These are phyloP conservation scores for Penicillium sp. DNA, from an alignment of 2,329 filamentous ascomycete genomes.

Conservation along the genomic window DNA sequence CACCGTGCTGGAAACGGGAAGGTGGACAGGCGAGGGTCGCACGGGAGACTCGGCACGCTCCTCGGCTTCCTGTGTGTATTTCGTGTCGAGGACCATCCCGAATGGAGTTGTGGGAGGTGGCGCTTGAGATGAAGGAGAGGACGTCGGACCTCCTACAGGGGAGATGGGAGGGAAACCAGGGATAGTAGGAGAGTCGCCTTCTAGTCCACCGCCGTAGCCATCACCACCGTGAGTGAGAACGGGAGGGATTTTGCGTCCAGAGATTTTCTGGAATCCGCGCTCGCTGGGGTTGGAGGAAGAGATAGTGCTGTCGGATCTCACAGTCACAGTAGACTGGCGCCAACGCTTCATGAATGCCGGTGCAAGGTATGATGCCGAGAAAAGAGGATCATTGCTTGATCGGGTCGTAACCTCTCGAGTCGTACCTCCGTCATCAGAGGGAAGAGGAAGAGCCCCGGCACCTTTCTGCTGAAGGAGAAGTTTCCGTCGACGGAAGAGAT, in stretches of 20 bases:
- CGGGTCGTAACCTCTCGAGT: constrained; percentile 35
- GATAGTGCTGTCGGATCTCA: constrained; percentile 37
- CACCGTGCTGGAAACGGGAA: constrained; percentile 43
- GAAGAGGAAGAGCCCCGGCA: constrained; percentile 25
- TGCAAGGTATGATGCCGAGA: constrained; percentile 41
- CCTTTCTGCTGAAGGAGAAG: constrained; percentile 19
- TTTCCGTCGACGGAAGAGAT: constrained; percentile 53
- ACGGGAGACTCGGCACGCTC: constrained; percentile 36
- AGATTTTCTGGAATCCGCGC: constrained; percentile 53
- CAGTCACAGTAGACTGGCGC: constrained; percentile 41
- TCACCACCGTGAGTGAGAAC: constrained; percentile 51
- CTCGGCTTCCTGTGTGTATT: constrained; percentile 34
- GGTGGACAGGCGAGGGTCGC: constrained; percentile 47
- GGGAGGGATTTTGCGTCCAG: constrained; percentile 51
- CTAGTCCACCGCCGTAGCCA: constrained; percentile 45
- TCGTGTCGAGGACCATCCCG: constrained; percentile 35
- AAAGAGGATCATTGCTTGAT: constrained; percentile 42
- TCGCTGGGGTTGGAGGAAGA: constrained; percentile 42
- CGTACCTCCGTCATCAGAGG: constrained; percentile 26
- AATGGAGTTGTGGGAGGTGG: constrained; percentile 32
- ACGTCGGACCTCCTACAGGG: constrained; percentile 25
- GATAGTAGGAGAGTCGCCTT: constrained; percentile 34
- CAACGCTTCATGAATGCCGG: constrained; percentile 46
- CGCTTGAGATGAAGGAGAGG: constrained; percentile 28
- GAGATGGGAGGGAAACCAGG: constrained; percentile 29